Evolutionary conservation across 805 yeast genomes (phyloP), one percentile per base, ranked within the genome.

Genomic region (Pichia sporocuriosa): DNA sequence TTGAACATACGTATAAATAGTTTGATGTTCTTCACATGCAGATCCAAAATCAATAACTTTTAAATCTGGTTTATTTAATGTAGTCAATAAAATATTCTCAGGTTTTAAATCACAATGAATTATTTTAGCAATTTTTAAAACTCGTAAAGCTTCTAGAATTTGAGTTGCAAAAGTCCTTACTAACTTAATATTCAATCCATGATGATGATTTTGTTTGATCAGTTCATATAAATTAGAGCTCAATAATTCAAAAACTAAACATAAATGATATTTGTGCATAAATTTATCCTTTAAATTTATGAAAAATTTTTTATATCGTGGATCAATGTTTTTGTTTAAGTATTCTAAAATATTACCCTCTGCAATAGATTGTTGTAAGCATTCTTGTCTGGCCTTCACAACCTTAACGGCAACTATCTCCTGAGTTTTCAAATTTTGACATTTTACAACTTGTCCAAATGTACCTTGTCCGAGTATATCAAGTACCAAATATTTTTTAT

Each of bases 21-120:
- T 85, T 53, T 88, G 90, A 42, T 88, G 69, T 48, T 90, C 95
- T 57, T 86, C 90, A 58, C 97, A 89, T 0, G 97, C 95, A 2
- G 93, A 79, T 1, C 97, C 97, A 66, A 90, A 93, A 66, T 93
- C 99, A 54, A 93, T 90, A 32, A 93, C 83, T 62, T 93, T 93
- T 51, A 93, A 77, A 33, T 80, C 85, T 0, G 96, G 93, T 48
- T 79, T 76, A 59, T 87, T 94, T 5, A 88, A 80, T 37, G 81
- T 77, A 39, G 84, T 77, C 25, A 93, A 66, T 41, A 93, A 65
- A 37, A 93, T 88, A 59, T 93, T 93, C 56, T 93, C 99, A 0
- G 99, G 99, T 59, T 93, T 93, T 57, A 93, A 68, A 63, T 93
- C 99, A 65, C 99, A 93, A 58, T 93, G 99, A 32, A 93, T 88